phyloP scores from a whole-genome alignment of 495 filamentous ascomycete species.

The Penicillium antarcticum region DNA sequence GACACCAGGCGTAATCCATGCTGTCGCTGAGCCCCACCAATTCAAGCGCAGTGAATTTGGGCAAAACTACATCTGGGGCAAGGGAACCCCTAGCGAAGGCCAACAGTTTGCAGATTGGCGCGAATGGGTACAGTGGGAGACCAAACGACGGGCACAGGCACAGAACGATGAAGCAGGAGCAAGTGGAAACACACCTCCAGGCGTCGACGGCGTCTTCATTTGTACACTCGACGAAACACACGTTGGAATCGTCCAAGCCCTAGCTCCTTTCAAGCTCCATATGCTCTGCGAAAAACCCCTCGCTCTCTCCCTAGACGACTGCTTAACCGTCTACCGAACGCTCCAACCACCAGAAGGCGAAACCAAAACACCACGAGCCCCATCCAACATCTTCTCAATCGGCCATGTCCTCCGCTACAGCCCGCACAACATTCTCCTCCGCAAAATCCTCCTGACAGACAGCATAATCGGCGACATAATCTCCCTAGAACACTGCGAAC shows the following conservation, averaged over 20 bases:
- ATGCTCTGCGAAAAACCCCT: slow-evolving; percentile 96
- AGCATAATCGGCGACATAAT: slow-evolving; percentile 75
- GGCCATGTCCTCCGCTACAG: slow-evolving; percentile 79
- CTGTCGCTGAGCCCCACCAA: slow-evolving; percentile 77
- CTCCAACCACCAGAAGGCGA: slow-evolving; percentile 27
- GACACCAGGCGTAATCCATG: slow-evolving; percentile 62
- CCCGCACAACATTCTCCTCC: slow-evolving; percentile 83
- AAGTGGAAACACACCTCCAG: background rate
- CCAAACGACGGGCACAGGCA: slow-evolving; percentile 40
- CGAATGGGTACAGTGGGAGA: slow-evolving; percentile 66
- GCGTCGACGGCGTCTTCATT: slow-evolving; percentile 77
- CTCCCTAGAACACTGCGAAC: slow-evolving; percentile 86
- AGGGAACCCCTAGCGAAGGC: slow-evolving; percentile 39
- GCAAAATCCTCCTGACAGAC: slow-evolving; percentile 71
- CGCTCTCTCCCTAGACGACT: slow-evolving; percentile 72
- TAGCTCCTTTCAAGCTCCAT: slow-evolving; percentile 69
- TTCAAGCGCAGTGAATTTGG: slow-evolving; percentile 73
- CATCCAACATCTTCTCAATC: slow-evolving; percentile 64
- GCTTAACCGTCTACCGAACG: slow-evolving; percentile 65
- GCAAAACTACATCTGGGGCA: slow-evolving; percentile 64
- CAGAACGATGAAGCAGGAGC: background rate
- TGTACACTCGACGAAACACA: slow-evolving; percentile 90
- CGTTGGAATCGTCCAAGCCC: slow-evolving; percentile 66
- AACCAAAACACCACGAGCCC: background rate
- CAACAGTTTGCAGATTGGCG: slow-evolving; percentile 72